phyloP scores from a whole-genome alignment of 164 flowering plant species.

The Litsea cubeba region DNA sequence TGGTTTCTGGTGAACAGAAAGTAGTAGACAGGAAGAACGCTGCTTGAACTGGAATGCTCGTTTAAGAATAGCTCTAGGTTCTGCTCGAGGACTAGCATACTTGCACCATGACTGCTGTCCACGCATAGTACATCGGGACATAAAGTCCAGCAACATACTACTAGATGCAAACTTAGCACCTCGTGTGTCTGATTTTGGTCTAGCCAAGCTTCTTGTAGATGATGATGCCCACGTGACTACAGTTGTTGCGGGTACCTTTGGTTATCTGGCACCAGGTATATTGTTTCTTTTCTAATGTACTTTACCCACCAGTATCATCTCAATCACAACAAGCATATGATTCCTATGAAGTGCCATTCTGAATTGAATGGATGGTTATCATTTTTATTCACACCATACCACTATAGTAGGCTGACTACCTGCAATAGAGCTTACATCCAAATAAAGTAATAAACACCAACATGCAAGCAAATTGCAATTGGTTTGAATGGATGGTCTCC shows the following conservation, averaged over 20 bases:
- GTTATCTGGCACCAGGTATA: conserved; percentile 90
- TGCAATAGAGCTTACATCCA: no score
- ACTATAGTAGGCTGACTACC: no score
- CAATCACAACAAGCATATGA: not conserved
- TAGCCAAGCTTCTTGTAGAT: conserved; percentile 86
- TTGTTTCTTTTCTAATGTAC: not conserved
- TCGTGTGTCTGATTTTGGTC: conserved; percentile 95
- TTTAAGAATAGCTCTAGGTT: conserved; percentile 70
- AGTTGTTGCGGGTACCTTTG: conserved; percentile 97
- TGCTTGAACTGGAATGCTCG: conserved; percentile 69
- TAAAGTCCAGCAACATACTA: conserved; percentile 95
- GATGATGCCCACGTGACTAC: conserved; percentile 94
- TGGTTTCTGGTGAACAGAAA: conserved; percentile 25
- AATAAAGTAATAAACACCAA: no score
- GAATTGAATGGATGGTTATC: not conserved
- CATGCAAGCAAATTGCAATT: no score
- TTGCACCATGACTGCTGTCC: conserved; percentile 95
- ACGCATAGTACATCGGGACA: conserved; percentile 78
- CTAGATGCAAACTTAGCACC: conserved; percentile 86
- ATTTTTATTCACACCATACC: no score
- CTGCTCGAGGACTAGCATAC: conserved; percentile 87
- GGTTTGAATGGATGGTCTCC: no score
- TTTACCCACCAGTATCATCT: not conserved
- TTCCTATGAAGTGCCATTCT: not conserved
- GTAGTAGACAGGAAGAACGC: conserved; percentile 24